These are phyloP conservation scores for Trichoderma virens DNA, from an alignment of 495 filamentous ascomycete species.

Conservation along the genomic window DNA sequence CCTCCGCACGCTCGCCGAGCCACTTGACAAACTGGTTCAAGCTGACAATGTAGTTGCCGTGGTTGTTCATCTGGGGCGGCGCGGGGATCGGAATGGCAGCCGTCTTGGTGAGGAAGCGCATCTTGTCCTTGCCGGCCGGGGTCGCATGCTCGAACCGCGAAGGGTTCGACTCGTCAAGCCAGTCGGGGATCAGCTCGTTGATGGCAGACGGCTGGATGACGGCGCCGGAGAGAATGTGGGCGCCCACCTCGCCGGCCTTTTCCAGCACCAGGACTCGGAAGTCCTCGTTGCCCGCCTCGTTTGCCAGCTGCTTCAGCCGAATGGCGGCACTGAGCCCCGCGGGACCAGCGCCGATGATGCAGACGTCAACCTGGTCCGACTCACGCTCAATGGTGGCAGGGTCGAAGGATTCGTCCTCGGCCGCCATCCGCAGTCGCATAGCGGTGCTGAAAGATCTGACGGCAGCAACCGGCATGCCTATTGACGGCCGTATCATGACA, in stretches of 20 bases:
- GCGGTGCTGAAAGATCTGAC: constrained; percentile 23
- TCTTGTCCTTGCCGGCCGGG: constrained; percentile 71
- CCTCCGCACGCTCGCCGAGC: constrained; percentile 90
- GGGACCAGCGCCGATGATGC: constrained; percentile 91
- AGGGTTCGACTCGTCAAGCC: constrained; percentile 80
- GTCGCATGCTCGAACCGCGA: constrained; percentile 78
- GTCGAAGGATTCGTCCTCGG: constrained; percentile 59
- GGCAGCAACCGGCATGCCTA: constrained; percentile 13
- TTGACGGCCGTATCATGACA: constrained; percentile 12
- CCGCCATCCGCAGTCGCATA: constrained; percentile 43
- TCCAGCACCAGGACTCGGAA: constrained; percentile 90
- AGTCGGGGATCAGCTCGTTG: constrained; percentile 88
- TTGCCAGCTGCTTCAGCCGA: constrained; percentile 89
- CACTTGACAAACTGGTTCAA: constrained; percentile 91
- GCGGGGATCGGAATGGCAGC: constrained; percentile 70
- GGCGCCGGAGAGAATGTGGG: constrained; percentile 92
- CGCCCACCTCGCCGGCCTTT: constrained; percentile 91
- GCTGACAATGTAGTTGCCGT: constrained; percentile 96
- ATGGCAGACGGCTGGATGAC: constrained; percentile 87
- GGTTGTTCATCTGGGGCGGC: constrained; percentile 96
- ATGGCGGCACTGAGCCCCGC: constrained; percentile 91
- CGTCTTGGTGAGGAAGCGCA: constrained; percentile 91
- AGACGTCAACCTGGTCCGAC: constrained; percentile 89
- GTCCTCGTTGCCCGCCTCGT: constrained; percentile 90
- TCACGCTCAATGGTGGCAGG: constrained; percentile 71